phyloP scores from a whole-genome alignment of 192 early-diverging fungal genomes.

The Mortierella claussenii region DNA sequence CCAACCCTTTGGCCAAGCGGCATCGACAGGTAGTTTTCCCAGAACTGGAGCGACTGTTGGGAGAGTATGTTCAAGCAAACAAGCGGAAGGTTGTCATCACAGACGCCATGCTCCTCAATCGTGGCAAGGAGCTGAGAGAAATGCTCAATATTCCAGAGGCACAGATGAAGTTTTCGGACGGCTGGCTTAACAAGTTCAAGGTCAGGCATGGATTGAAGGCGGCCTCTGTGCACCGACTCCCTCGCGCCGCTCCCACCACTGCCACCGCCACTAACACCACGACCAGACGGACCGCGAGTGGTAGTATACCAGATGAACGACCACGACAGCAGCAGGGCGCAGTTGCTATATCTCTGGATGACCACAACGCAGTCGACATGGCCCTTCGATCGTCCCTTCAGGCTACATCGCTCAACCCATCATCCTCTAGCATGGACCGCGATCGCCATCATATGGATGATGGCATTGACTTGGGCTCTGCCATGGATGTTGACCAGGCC shows the following conservation, averaged over 20 bases:
- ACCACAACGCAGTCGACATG: background rate
- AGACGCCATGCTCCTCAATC: slow-evolving; percentile 29
- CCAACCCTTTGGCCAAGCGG: slow-evolving; percentile 41
- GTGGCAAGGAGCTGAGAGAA: slow-evolving; percentile 29
- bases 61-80: slow-evolving; percentile 34
- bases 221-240: background rate
- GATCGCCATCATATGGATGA: slow-evolving; percentile 1
- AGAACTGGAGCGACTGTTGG: slow-evolving; percentile 41
- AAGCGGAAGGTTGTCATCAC: slow-evolving; percentile 12
- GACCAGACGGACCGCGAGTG: background rate
- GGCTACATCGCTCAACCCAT: background rate
- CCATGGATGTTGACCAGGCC: slow-evolving; percentile 12
- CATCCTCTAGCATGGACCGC: slow-evolving; percentile 1
- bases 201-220: slow-evolving; percentile 36
- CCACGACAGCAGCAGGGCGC: background rate
- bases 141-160: slow-evolving; percentile 18
- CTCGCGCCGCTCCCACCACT: background rate
- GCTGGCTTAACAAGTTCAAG: slow-evolving; percentile 57
- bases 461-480: background rate
- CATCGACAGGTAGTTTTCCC: slow-evolving; percentile 44
- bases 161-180: slow-evolving; percentile 43
- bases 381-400: background rate
- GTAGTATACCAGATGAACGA: background rate
- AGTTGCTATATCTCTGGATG: background rate
- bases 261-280: background rate